Evolutionary conservation across 805 yeast species (phyloP).

Genomic region (Ogataea siamensis): DNA sequence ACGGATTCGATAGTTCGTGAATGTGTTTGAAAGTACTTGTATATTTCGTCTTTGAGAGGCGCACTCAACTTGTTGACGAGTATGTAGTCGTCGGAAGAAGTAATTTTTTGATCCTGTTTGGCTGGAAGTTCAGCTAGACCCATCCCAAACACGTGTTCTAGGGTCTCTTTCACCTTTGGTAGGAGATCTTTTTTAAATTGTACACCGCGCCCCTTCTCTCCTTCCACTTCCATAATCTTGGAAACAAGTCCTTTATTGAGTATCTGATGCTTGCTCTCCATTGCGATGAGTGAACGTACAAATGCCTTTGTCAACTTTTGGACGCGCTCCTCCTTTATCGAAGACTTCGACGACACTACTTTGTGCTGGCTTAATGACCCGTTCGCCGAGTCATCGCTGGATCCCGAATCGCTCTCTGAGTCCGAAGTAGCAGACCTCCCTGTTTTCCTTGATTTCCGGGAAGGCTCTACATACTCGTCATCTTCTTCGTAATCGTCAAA

Average conservation of each 20-base stretch:
- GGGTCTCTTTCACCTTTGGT: slow-evolving; percentile 14
- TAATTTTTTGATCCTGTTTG: slow-evolving; percentile 1
- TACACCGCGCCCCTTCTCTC: slow-evolving; percentile 28
- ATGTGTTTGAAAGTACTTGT: slow-evolving; percentile 12
- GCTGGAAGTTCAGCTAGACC: slow-evolving; percentile 28
- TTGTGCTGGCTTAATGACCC: slow-evolving; percentile 3
- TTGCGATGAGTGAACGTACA: slow-evolving; percentile 29
- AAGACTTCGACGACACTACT: slow-evolving; percentile 5
- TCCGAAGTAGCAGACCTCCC: not conserved
- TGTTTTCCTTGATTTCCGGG: not conserved
- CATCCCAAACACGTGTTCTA: slow-evolving; percentile 25
- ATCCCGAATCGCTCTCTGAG: slow-evolving; percentile 4
- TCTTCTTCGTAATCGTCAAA: slow-evolving; percentile 10
- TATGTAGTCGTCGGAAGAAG: slow-evolving; percentile 26
- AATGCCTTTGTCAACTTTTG: slow-evolving; percentile 27
- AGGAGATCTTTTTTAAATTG: slow-evolving; percentile 29
- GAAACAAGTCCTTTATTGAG: slow-evolving; percentile 28
- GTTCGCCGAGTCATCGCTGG: slow-evolving; percentile 5
- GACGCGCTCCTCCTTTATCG: slow-evolving; percentile 16
- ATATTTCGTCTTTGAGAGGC: slow-evolving; percentile 24
- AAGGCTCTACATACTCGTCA: slow-evolving; percentile 13
- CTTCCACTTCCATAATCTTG: slow-evolving; percentile 31
- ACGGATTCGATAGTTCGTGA: slow-evolving; percentile 12
- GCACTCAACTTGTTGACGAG: slow-evolving; percentile 24
- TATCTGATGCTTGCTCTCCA: slow-evolving; percentile 29